Evolutionary conservation across 2,329 filamentous ascomycete genomes (phyloP), one percentile per base, ranked within the genome.

Genomic region (Talaromyces albobiverticillius): DNA sequence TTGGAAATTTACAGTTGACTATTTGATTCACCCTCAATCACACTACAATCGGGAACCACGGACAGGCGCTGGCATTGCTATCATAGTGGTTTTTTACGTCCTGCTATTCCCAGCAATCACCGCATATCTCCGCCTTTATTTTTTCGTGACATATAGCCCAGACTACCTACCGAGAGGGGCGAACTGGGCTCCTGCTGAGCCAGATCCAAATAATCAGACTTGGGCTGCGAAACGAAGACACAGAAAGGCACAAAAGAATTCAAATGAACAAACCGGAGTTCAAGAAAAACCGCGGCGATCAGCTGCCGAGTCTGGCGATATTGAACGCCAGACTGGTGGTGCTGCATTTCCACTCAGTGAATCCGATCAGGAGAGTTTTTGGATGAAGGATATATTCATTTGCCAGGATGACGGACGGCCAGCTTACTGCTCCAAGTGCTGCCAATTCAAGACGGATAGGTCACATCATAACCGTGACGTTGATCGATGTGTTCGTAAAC

Each of bases 381-480:
- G 94, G 66, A 86, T 81, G 59, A 89, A 87, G 67, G 86, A 95
- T 61, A 82, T 89, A 1, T 97, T 95, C 67, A 80, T 90, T 2
- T 96, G 90, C 71, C 87, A 95, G 63, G 76, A 79, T 11, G 88
- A 94, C 62, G 94, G 94, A 0, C 79, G 86, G n/a, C 93, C 93
- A 0, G 82, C 84, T 29, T 97, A 90, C 85, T 99, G 93, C 72
- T 86, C 85, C 3, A 82, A 83, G 50, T 99, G 93, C 68, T 82
- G 82, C 53, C 89, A 87, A 60, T 96, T 89, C 84, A 97, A 96
- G 70, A 85, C 88, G 0, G 93, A 96, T 65, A 82, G 93, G 3
- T 82, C 88, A 2, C 91, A 96, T 67, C 93, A 97, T 71, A 95
- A 88, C 65, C 86, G 86, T 50, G 89, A 95, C 66, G 76, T 94